These are phyloP conservation scores for Prunus persica DNA, from an alignment of 306 rosid genomes.

Conservation along the genomic window Prunus_persica_NCBIv2 NC_034009.1:32668001-32668500, in stretches of 20 bases:
- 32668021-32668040: slow-evolving; percentile 85
- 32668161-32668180: slow-evolving; percentile 32
- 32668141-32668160: not conserved
- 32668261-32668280: slow-evolving; percentile 68
- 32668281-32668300: slow-evolving; percentile 55
- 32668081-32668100: slow-evolving; percentile 63
- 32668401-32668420: slow-evolving; percentile 61
- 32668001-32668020: slow-evolving; percentile 41
- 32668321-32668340: slow-evolving; percentile 63
- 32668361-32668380: slow-evolving; percentile 89
- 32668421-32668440: slow-evolving; percentile 69
- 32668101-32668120: slow-evolving; percentile 59
- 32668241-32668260: slow-evolving; percentile 87
- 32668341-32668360: slow-evolving; percentile 69
- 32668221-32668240: slow-evolving; percentile 77
- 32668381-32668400: slow-evolving; percentile 60
- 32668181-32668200: slow-evolving; percentile 73
- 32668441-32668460: slow-evolving; percentile 50
- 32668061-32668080: slow-evolving; percentile 61
- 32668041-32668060: slow-evolving; percentile 60
- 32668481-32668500: slow-evolving; percentile 49
- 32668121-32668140: slow-evolving; percentile 35
- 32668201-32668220: slow-evolving; percentile 52
- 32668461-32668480: slow-evolving; percentile 53
- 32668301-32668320: slow-evolving; percentile 54